Evolutionary conservation across 371 early-diverging fungal species (phyloP), one percentile per base, ranked within the genome.

Genomic region (Apophysomyces ossiformis): DNA sequence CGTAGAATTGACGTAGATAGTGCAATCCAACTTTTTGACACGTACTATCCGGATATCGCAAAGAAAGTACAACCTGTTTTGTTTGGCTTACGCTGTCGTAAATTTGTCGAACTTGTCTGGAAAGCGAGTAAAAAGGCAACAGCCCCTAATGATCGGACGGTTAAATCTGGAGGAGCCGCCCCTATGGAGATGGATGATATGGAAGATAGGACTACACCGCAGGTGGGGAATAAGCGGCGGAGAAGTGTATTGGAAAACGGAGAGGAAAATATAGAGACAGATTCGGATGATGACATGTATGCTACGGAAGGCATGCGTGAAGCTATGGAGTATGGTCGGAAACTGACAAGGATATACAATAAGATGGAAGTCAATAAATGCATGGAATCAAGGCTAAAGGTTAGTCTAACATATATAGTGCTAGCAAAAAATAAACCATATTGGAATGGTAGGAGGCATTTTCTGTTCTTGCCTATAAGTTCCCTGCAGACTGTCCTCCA

Each of bases 91-190:
- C 77, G 85, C 13, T 94, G 95, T 69, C 90, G 87, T 56, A 85
- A 89, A 66, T 95, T 95, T 71, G 75, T 95, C n/a, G 93, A 93
- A 76, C 81, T 93, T 73, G 87, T 92, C 43, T 62, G 76, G n/a
- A 58, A 58, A 21, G 57, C 21, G 44, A 47, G 21, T 12, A 35
- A 62, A 56, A 58, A 15, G 2, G 45, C 11, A 26, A 35, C 0
- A 32, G 32, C 32, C 32, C 6, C 61, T 18, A 36, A 37, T 3
- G 54, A 63, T n/a, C 37, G 54, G 7, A 21, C 16, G 35, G 18
- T 46, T 61, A 37, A 39, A 26, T 26, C 4, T 9, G 35, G 63
- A 35, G 26, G 37, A 15, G 50, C 16, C 7, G 36, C 18, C 47
- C 37, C 18, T 58, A 78, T 67, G 65, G 70, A 66, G 15, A 67